Percentiles rank a stretch among this genome's conserved stretches.
Conservation (phyloP, 2,329 filamentous ascomycete species). For the Raffaelea albimanens region DNA sequence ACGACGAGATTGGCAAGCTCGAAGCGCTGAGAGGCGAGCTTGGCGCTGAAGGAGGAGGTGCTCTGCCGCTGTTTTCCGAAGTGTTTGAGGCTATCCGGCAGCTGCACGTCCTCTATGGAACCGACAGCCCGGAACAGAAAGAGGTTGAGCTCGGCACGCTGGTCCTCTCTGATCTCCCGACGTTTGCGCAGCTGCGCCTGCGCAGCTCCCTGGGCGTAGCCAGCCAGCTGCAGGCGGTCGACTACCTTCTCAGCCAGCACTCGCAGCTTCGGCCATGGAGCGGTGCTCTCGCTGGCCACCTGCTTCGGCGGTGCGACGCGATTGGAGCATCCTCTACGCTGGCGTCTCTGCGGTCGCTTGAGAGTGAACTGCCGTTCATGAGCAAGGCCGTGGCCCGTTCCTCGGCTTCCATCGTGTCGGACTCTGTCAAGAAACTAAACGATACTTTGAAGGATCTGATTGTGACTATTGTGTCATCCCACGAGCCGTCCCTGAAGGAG, state of each 20-base stretch:
- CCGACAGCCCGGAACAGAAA: conserved; percentile 3
- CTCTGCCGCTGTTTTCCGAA: conserved; percentile 41
- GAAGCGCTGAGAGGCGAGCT: conserved; percentile 38
- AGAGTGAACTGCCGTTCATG: conserved; percentile 54
- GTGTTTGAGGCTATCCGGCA: conserved; percentile 52
- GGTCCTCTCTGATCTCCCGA: conserved; percentile 38
- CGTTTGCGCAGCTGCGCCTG: conserved; percentile 32
- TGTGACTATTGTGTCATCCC: conserved; percentile 29
- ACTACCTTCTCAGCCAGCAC: conserved; percentile 29
- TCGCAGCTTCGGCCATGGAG: conserved; percentile 33
- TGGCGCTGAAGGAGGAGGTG: conserved; percentile 36
- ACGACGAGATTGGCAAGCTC: conserved; percentile 40
- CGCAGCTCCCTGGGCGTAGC: conserved; percentile 27
- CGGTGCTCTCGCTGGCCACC: conserved; percentile 35
- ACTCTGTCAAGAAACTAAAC: conserved; percentile 41
- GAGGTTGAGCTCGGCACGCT: conserved; percentile 11
- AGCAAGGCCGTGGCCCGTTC: conserved; percentile 44
- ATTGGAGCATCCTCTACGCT: conserved; percentile 45
- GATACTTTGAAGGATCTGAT: conserved; percentile 37
- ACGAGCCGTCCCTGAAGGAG: conserved; percentile 11
- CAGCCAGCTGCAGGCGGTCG: conserved; percentile 35
- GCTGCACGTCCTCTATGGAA: conserved; percentile 32
- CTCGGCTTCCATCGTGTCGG: conserved; percentile 36
- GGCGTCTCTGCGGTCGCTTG: conserved; percentile 51
- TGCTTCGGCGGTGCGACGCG: conserved; percentile 46